Evolutionary conservation across 768 basidiomycete genomes (phyloP), one percentile per base, ranked within the genome.

Genomic region (Kwoniella pini): DNA sequence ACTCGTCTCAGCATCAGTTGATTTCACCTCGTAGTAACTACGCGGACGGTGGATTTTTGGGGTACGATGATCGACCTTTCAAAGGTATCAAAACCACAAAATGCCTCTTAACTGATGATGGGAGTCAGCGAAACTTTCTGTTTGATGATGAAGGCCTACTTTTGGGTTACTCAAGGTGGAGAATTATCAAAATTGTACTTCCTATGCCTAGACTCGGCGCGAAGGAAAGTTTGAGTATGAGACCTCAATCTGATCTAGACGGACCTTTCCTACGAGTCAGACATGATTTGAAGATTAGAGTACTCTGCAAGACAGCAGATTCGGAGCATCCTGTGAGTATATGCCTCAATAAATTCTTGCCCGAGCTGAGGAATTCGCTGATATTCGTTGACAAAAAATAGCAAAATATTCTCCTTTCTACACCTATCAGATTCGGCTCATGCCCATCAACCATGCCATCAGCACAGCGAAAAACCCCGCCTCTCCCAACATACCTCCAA

Each of bases 141-240:
- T 78, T 78, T 42, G 69, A 65, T 1, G 65, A 64, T n/a, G 65
- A 70, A 7, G 77, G 77, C 9, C 57, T 78, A 5, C 65, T 62
- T 4, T 50, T 78, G 12, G 66, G 69, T 43, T 65, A 68, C n/a
- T n/a, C n/a, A 5, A 65, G 60, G n/a, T 77, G 74, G 72, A 40
- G 77, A 11, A 76, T 71, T 46, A 68, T 78, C 53, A 75, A 77
- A 45, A 68, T 77, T 21, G 64, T 72, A 19, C 56, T 78, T n/a
- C 77, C 77, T 2, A 71, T 78, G 72, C 72, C 76, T 17, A 33
- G 36, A 3, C 54, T 54, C 5, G 43, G n/a, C 21, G 31, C 51
- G 24, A 56, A 38, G 1, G 52, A 58, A 28, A 56, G 53, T 22
- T 43, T 33, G 4, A 49, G 45, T 30, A 49, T 42, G 6, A 63